Percentiles rank a stretch among this genome's conserved stretches.
Evolutionary conservation across 768 basidiomycete genomes (phyloP).

Genomic region (Pisolithus sp.): DNA sequence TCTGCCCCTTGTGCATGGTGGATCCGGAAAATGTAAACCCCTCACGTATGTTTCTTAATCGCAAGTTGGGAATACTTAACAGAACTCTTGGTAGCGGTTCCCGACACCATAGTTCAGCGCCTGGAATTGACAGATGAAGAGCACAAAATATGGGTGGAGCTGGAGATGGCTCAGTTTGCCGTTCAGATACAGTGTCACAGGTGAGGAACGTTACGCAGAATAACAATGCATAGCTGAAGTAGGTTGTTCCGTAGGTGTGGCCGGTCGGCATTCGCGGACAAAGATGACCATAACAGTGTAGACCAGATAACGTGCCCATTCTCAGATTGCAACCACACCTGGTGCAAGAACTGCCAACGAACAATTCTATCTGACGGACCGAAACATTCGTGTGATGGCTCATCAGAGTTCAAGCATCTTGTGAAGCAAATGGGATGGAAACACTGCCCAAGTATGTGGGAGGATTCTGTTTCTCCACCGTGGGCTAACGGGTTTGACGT

Average conservation of each 20-base stretch:
- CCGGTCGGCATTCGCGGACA: conserved; percentile 43
- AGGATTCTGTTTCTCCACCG: not conserved
- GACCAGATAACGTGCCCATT: conserved; percentile 45
- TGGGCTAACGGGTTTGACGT: not conserved
- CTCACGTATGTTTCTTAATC: conserved; percentile 23
- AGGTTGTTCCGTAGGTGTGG: conserved; percentile 38
- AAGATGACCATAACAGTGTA: conserved; percentile 35
- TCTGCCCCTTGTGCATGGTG: conserved; percentile 51
- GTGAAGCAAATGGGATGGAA: conserved; percentile 54
- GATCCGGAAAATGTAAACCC: conserved; percentile 24
- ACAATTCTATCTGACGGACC: conserved; percentile 23
- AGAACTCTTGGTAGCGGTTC: conserved; percentile 29
- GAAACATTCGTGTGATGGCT: conserved; percentile 52
- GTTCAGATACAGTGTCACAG: conserved; percentile 43
- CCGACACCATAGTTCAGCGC: conserved; percentile 28
- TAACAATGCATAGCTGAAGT: not conserved
- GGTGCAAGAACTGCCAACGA: conserved; percentile 58
- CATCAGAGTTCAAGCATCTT: conserved; percentile 43
- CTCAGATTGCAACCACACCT: conserved; percentile 41
- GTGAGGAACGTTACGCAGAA: conserved; percentile 25
- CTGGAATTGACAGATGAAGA: conserved; percentile 40
- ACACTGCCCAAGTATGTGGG: conserved; percentile 46
- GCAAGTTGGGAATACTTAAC: not conserved
- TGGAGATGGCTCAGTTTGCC: conserved; percentile 38
- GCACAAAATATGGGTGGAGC: conserved; percentile 35